phyloP scores from a whole-genome alignment of 2,329 filamentous ascomycete genomes.

The Hypomyces rosellus region DNA sequence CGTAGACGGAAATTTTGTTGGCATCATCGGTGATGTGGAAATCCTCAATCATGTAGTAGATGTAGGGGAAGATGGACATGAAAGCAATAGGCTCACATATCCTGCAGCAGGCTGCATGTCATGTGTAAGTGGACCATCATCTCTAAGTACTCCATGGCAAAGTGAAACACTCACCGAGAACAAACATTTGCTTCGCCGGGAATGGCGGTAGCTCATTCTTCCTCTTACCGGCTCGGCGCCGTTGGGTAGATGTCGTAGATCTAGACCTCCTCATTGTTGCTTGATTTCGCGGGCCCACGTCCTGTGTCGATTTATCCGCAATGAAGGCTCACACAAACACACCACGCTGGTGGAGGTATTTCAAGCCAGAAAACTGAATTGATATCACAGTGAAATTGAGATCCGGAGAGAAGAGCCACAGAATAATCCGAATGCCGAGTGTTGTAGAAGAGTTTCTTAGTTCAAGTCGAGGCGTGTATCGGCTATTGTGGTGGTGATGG shows the following conservation, averaged over 20 bases:
- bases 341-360: too few relatives aligned
- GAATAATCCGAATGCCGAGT: too few relatives aligned
- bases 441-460: too few relatives aligned
- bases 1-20: slow-evolving; percentile 81
- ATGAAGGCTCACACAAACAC: too few relatives aligned
- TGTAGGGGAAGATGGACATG: slow-evolving; percentile 99
- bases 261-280: slow-evolving; percentile 23
- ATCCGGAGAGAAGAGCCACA: too few relatives aligned
- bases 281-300: background rate
- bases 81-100: slow-evolving; percentile 99
- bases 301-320: background rate
- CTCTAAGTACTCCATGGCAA: background rate
- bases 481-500: too few relatives aligned
- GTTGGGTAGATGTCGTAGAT: slow-evolving; percentile 18
- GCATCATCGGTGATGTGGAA: slow-evolving; percentile 78
- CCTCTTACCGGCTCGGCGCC: slow-evolving; percentile 17
- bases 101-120: slow-evolving; percentile 68
- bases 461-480: too few relatives aligned
- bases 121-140: background rate
- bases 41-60: slow-evolving; percentile 94
- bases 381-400: too few relatives aligned
- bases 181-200: slow-evolving; percentile 43
- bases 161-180: slow-evolving; percentile 38
- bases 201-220: slow-evolving; percentile 26
- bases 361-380: too few relatives aligned